phyloP scores from a whole-genome alignment of 805 yeast genomes.

The Diddensiella santjacobensis region DNA sequence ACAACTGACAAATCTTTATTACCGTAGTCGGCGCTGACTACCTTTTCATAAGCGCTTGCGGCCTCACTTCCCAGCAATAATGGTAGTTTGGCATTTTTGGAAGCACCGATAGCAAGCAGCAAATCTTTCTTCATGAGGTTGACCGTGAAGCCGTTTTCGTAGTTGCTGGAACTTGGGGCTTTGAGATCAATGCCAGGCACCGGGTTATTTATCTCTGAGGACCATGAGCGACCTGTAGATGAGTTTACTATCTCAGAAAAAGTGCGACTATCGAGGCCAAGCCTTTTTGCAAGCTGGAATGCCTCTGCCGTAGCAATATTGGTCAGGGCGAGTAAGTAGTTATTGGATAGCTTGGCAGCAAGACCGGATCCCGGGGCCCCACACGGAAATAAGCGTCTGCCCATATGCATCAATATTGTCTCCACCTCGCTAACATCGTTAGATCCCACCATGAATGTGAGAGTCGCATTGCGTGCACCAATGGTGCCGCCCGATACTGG shows the following conservation, averaged over 20 bases:
- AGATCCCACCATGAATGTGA: conserved; percentile 51
- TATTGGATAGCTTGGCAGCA: conserved; percentile 53
- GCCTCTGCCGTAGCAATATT: conserved; percentile 55
- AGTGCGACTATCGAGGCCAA: conserved; percentile 44
- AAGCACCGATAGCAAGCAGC: conserved; percentile 32
- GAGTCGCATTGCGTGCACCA: conserved; percentile 50
- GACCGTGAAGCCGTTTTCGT: conserved; percentile 44
- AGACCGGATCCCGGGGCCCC: conserved; percentile 51
- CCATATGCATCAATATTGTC: conserved; percentile 41
- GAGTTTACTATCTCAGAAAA: conserved; percentile 51
- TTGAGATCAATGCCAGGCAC: conserved; percentile 45
- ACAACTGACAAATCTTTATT: conserved; percentile 29
- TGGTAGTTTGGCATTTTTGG: conserved; percentile 21
- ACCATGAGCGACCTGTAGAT: conserved; percentile 54
- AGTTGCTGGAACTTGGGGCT: conserved; percentile 46
- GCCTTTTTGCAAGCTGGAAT: conserved; percentile 48
- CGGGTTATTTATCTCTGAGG: conserved; percentile 52
- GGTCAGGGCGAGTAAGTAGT: conserved; percentile 50
- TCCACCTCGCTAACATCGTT: conserved; percentile 26
- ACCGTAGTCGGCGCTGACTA: conserved; percentile 15
- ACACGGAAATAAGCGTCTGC: conserved; percentile 46
- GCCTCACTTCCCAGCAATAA: conserved; percentile 26
- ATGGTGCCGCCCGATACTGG: conserved; percentile 56
- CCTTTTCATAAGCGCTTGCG: conserved; percentile 24
- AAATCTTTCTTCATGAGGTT: conserved; percentile 39